Evolutionary conservation across 495 filamentous ascomycete genomes (phyloP).

Genomic region (Hypoxylon perforatum): DNA sequence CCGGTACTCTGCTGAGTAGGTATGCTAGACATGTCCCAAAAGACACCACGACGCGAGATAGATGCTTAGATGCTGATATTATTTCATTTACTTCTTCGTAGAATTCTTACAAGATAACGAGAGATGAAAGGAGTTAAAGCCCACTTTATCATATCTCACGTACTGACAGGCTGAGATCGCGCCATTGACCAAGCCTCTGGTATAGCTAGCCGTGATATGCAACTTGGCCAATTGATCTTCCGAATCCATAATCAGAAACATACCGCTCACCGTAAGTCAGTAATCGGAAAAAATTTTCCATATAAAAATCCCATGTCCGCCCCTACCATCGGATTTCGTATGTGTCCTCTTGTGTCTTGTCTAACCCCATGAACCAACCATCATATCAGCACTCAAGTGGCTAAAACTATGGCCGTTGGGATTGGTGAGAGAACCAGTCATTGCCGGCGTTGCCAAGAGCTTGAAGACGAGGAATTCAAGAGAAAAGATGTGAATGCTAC

Average conservation of each 20-base stretch:
- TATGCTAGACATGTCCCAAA: too few species aligned
- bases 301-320: conserved; percentile 30
- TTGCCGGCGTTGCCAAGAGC: conserved; percentile 40
- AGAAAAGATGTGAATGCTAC: conserved; percentile 21
- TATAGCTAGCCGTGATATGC: conserved; percentile 26
- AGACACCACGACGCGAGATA: too few species aligned
- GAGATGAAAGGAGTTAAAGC: conserved; percentile 16
- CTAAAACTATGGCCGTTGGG: conserved; percentile 36
- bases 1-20: too few species aligned
- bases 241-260: conserved; percentile 33
- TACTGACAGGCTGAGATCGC: conserved; percentile 32
- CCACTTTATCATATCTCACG: conserved; percentile 37
- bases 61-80: too few species aligned
- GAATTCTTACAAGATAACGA: too few species aligned
- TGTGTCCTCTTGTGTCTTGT: conserved; percentile 14
- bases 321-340: conserved; percentile 1
- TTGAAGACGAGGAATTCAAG: conserved; percentile 39
- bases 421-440: conserved; percentile 16
- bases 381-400: background rate
- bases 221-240: conserved; percentile 38
- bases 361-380: conserved; percentile 4
- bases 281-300: conserved; percentile 5
- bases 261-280: conserved; percentile 38
- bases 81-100: too few species aligned
- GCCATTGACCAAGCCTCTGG: conserved; percentile 24